Evolutionary conservation across 768 basidiomycete genomes (phyloP), one percentile per base, ranked within the genome.

Genomic region (Mycena chlorophos): DNA sequence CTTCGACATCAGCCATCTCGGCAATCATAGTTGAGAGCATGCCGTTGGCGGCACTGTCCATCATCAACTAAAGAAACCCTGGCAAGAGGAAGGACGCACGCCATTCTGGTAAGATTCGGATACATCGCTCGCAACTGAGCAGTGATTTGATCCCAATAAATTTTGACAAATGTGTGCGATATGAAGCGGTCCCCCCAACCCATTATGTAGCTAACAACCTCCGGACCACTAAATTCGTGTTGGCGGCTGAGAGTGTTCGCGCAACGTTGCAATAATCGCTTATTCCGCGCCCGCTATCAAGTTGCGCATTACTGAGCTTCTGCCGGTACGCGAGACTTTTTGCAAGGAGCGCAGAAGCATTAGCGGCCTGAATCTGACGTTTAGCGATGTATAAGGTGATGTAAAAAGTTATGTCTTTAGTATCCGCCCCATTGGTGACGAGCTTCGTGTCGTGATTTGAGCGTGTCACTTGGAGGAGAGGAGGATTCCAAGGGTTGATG

Each of bases 361-460:
- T 80, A 25, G 61, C 67, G 0, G 66, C 58, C 10, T 60, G 56
- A 5, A 51, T 42, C 46, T 78, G 75, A 31, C 75, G 76, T 57
- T 81, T 81, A 0, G n/a, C n/a, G n/a, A n/a, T n/a, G n/a, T n/a
- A n/a, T n/a, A n/a, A n/a, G n/a, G n/a, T n/a, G n/a, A n/a, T n/a
- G n/a, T n/a, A n/a, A n/a, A n/a, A n/a, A n/a, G n/a, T n/a, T n/a
- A n/a, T n/a, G n/a, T n/a, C n/a, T 72, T 47, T 70, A 70, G 3
- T n/a, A n/a, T n/a, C n/a, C n/a, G n/a, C n/a, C n/a, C n/a, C n/a
- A n/a, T n/a, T n/a, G n/a, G 68, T 65, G 0, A 80, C 51, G 0
- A 79, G 46, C 49, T 80, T 78, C 3, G 62, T 43, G 54, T 81
- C 34, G n/a, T 76, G 67, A 58, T 81, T 82, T 51, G 63, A 64